phyloP scores from a whole-genome alignment of 2,329 filamentous ascomycete genomes.

The Talaromyces sp. region DNA sequence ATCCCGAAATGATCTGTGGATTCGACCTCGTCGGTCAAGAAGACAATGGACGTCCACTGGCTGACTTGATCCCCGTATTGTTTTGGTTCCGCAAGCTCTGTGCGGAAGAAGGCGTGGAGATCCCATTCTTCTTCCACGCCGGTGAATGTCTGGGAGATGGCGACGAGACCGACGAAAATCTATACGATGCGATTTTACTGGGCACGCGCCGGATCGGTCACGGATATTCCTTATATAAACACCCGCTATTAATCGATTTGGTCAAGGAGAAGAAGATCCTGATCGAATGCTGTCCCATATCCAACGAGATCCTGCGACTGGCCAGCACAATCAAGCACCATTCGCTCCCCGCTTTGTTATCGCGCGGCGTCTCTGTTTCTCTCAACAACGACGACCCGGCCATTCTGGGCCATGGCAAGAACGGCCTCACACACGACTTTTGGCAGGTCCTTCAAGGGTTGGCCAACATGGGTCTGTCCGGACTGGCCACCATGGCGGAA shows the following conservation, averaged over 20 bases:
- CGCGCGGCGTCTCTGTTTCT: conserved; percentile 75
- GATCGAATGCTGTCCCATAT: conserved; percentile 85
- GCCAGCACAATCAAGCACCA: conserved; percentile 72
- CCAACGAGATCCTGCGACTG: conserved; percentile 79
- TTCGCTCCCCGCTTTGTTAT: conserved; percentile 75
- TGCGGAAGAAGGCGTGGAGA: conserved; percentile 66
- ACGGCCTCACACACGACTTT: conserved; percentile 85
- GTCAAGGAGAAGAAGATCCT: conserved; percentile 84
- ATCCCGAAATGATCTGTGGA: conserved; percentile 74
- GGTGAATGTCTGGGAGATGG: conserved; percentile 82
- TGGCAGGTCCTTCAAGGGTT: conserved; percentile 90
- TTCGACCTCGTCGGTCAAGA: conserved; percentile 91
- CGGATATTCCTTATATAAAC: conserved; percentile 82
- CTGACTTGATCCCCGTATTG: conserved; percentile 72
- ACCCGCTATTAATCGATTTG: conserved; percentile 82
- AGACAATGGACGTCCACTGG: conserved; percentile 68
- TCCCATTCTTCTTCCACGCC: conserved; percentile 95
- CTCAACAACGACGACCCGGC: conserved; percentile 90
- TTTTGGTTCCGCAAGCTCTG: conserved; percentile 94
- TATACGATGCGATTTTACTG: conserved; percentile 83
- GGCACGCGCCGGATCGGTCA: conserved; percentile 87
- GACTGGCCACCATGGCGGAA: conserved; percentile 79
- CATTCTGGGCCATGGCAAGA: conserved; percentile 75
- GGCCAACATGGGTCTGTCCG: conserved; percentile 84
- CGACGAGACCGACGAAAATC: conserved; percentile 69